These are phyloP conservation scores for Proliferodiscus dingleyae DNA, from an alignment of 2,329 filamentous ascomycete genomes.

Conservation along the genomic window DNA sequence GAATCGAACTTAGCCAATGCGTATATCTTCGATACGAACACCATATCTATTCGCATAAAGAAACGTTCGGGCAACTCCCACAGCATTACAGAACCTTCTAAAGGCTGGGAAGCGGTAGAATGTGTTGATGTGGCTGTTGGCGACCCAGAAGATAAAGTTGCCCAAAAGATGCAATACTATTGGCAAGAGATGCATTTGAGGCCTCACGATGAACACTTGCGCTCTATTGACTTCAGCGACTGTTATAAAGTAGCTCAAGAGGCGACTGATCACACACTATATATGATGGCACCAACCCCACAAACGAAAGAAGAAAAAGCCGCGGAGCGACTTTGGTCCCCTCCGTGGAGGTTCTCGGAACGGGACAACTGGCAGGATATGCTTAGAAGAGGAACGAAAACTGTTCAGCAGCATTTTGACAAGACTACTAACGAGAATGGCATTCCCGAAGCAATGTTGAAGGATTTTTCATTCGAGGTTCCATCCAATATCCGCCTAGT, in stretches of 20 bases:
- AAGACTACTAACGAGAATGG: no score
- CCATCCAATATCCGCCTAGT: no score
- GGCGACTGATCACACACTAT: constrained; percentile 13
- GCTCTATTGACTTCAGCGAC: constrained; percentile 6
- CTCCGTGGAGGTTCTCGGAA: no score
- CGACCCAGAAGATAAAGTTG: constrained; percentile 9
- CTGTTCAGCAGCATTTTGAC: no score
- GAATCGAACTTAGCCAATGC: constrained; percentile 9
- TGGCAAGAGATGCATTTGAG: constrained; percentile 5
- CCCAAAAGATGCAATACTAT: constrained; percentile 3
- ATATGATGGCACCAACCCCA: constrained; percentile 11
- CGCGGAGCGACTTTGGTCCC: not conserved
- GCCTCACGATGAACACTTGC: constrained; percentile 9
- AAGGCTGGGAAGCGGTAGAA: constrained; percentile 4
- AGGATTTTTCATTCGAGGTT: no score
- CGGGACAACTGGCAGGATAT: no score
- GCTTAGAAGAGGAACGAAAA: no score
- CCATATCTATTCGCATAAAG: constrained; percentile 9
- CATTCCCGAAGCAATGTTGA: no score
- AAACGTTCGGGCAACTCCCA: no score
- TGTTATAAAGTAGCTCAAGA: constrained; percentile 12
- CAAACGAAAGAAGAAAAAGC: constrained; percentile 9
- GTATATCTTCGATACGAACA: constrained; percentile 7
- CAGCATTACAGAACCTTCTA: not conserved
- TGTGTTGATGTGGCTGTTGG: constrained; percentile 8